These are phyloP conservation scores for Penicillium expansum DNA, from an alignment of 2,329 filamentous ascomycete genomes.

Conservation along the genomic window DNA sequence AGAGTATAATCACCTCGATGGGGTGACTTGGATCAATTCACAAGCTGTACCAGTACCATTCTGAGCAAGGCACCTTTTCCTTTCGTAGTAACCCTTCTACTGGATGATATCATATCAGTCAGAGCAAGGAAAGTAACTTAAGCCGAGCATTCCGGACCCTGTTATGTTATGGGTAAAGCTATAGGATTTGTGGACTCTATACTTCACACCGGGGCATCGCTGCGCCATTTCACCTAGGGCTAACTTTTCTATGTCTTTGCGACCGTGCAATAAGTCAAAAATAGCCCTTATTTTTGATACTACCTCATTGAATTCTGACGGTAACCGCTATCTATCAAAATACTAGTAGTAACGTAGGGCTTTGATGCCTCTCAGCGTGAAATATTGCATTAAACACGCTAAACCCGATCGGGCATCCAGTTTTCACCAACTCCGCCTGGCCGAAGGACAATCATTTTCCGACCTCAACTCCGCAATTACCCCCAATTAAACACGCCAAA, in stretches of 20 bases:
- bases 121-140: not conserved
- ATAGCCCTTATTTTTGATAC: not conserved
- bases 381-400: conserved; percentile 18
- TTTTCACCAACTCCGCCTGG: conserved; percentile 27
- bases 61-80: not conserved
- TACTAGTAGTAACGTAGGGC: not conserved
- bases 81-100: not conserved
- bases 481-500: conserved; percentile 13
- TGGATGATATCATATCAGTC: not conserved
- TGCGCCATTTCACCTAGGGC: not conserved
- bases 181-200: not conserved
- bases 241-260: not conserved
- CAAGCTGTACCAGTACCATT: conserved; percentile 39
- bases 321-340: not conserved
- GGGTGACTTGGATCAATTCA: conserved; percentile 37
- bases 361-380: not conserved
- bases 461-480: conserved; percentile 7
- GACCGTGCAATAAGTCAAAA: not conserved
- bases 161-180: not conserved
- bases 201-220: not conserved
- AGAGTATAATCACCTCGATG: conserved; percentile 32
- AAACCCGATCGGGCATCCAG: conserved; percentile 25
- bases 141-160: not conserved
- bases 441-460: conserved; percentile 15
- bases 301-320: not conserved